phyloP scores from a whole-genome alignment of 2,329 filamentous ascomycete species.

The Penicillium freii region DNA sequence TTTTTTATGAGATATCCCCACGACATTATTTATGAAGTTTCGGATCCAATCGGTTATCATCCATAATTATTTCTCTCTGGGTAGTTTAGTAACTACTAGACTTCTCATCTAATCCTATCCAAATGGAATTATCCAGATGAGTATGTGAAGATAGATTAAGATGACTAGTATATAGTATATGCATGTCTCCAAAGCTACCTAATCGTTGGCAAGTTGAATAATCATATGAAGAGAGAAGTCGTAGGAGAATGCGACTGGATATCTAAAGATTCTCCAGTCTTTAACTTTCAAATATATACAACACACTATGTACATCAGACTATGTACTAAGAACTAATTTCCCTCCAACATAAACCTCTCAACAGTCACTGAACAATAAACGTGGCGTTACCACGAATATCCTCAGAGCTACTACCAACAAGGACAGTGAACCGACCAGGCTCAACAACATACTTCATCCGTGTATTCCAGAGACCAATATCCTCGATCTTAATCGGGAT shows the following conservation, averaged over 20 bases:
- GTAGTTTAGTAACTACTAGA: background rate
- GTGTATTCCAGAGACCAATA: constrained; percentile 56
- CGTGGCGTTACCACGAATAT: constrained; percentile 35
- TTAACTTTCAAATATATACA: background rate
- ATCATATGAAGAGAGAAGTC: too few species aligned
- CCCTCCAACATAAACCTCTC: background rate
- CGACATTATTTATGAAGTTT: background rate
- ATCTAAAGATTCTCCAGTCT: background rate
- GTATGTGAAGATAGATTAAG: background rate
- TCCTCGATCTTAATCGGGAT: constrained; percentile 53
- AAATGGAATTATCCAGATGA: too few species aligned
- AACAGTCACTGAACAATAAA: constrained; percentile 28
- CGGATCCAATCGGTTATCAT: background rate
- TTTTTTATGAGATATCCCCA: background rate
- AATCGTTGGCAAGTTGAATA: background rate
- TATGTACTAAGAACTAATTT: background rate
- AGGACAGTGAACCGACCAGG: constrained; percentile 64
- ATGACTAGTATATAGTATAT: too few species aligned
- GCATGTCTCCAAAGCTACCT: too few species aligned
- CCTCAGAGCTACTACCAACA: constrained; percentile 54
- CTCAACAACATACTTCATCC: constrained; percentile 72
- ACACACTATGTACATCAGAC: background rate
- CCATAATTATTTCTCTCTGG: background rate
- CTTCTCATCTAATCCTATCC: background rate
- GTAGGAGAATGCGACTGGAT: background rate